phyloP scores from a whole-genome alignment of 2,329 filamentous ascomycete genomes.

The Blumeria graminis region DNA sequence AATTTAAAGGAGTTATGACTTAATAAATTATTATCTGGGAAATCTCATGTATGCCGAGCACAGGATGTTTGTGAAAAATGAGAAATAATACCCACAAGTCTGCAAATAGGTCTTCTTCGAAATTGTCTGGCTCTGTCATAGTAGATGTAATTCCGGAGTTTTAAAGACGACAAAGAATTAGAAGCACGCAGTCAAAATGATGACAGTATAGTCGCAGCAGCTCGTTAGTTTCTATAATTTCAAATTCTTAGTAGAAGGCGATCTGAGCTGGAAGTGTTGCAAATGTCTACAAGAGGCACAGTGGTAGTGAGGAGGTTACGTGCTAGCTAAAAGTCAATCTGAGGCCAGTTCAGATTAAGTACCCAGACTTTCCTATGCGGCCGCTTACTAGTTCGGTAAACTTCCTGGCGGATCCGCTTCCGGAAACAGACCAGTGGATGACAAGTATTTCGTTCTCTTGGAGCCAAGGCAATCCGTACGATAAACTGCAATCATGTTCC shows the following conservation, averaged over 20 bases:
- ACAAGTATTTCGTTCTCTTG: too few relatives aligned
- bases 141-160: slow-evolving; percentile 9
- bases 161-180: too few relatives aligned
- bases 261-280: too few relatives aligned
- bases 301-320: too few relatives aligned
- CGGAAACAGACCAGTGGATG: background rate
- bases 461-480: background rate
- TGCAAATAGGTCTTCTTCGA: slow-evolving; percentile 86
- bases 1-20: background rate
- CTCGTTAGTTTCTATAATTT: too few relatives aligned
- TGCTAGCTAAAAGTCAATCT: too few relatives aligned
- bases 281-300: too few relatives aligned
- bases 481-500: slow-evolving; percentile 26
- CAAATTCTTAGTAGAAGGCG: too few relatives aligned
- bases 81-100: slow-evolving; percentile 48
- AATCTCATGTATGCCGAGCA: background rate
- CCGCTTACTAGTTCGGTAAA: background rate
- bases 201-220: too few relatives aligned
- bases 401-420: background rate
- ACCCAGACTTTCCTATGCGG: background rate
- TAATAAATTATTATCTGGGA: background rate
- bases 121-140: slow-evolving; percentile 62
- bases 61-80: background rate
- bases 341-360: too few relatives aligned
- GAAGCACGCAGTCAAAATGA: too few relatives aligned